Percentiles rank a stretch among this genome's conserved stretches.
phyloP scores from a whole-genome alignment of 306 rosid species.

The Medicago ruthenica region DNA sequence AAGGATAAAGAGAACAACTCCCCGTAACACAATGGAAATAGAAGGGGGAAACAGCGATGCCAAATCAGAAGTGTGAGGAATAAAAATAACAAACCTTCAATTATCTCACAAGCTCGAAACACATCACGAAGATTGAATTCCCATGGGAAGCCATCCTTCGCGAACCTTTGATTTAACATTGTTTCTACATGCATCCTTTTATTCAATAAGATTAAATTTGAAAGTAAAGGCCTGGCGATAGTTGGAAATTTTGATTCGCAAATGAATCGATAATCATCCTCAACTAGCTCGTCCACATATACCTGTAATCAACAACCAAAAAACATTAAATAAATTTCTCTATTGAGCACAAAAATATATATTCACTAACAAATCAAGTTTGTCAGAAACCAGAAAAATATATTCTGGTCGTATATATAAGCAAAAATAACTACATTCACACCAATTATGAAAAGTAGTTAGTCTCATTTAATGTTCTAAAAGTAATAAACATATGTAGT shows the following conservation, averaged over 20 bases:
- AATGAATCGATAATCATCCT: constrained; percentile 78
- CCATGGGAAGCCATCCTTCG: constrained; percentile 93
- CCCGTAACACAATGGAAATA: not conserved
- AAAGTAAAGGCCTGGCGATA: constrained; percentile 60
- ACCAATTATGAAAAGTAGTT: no score
- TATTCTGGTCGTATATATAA: no score
- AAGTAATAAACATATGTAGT: no score
- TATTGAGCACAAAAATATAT: constrained; percentile 13
- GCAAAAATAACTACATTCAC: no score
- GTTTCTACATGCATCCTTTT: constrained; percentile 79
- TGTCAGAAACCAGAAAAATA: no score
- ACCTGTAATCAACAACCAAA: constrained; percentile 64
- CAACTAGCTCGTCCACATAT: constrained; percentile 82
- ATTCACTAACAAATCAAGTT: not conserved
- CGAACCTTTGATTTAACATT: constrained; percentile 72
- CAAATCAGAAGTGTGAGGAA: constrained; percentile 18
- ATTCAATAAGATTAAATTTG: constrained; percentile 72
- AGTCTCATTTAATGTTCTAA: no score
- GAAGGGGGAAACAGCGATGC: not conserved
- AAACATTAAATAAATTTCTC: constrained; percentile 1
- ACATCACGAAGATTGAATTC: constrained; percentile 96
- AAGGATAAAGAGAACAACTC: constrained; percentile 13
- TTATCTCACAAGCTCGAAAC: constrained; percentile 85
- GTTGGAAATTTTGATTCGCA: constrained; percentile 74
- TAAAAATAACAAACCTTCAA: constrained; percentile 59